phyloP scores from a whole-genome alignment of 306 rosid species.

The Elaeagnus macrophylla region DNA sequence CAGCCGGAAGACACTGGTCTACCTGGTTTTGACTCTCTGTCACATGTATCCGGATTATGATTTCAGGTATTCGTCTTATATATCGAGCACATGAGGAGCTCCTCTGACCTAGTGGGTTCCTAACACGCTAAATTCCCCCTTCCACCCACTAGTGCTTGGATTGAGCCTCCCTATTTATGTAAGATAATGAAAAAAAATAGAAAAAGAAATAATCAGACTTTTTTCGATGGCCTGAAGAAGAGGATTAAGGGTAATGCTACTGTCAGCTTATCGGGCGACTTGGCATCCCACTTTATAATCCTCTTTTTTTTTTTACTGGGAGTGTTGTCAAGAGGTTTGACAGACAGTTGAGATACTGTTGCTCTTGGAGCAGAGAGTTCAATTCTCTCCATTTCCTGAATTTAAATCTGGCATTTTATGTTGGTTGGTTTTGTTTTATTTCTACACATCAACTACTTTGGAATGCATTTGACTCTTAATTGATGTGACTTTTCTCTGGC shows the following conservation, averaged over 20 bases:
- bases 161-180: too few relatives aligned
- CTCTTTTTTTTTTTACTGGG: constrained; percentile 52
- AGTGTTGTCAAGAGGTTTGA: constrained; percentile 99
- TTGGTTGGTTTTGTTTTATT: constrained; percentile 15
- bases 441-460: background rate
- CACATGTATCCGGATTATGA: constrained; percentile 95
- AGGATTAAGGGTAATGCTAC: constrained; percentile 99
- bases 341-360: constrained; percentile 87
- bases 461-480: constrained; percentile 15
- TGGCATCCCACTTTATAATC: constrained; percentile 94
- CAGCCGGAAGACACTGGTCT: constrained; percentile 94
- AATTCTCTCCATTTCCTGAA: constrained; percentile 99
- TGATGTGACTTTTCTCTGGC: background rate
- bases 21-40: constrained; percentile 80
- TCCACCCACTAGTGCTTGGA: too few relatives aligned
- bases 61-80: constrained; percentile 74
- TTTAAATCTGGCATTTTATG: constrained; percentile 28
- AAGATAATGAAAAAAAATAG: too few relatives aligned
- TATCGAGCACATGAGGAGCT: too few relatives aligned
- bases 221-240: constrained; percentile 19
- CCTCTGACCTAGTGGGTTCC: too few relatives aligned
- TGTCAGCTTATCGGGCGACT: constrained; percentile 93
- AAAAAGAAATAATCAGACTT: too few relatives aligned
- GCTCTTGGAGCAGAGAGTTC: constrained; percentile 99
- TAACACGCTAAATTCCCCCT: too few relatives aligned